Base-by-base conservation (phyloP, 306 rosid species). In the Glycyrrhiza uralensis region DNA sequence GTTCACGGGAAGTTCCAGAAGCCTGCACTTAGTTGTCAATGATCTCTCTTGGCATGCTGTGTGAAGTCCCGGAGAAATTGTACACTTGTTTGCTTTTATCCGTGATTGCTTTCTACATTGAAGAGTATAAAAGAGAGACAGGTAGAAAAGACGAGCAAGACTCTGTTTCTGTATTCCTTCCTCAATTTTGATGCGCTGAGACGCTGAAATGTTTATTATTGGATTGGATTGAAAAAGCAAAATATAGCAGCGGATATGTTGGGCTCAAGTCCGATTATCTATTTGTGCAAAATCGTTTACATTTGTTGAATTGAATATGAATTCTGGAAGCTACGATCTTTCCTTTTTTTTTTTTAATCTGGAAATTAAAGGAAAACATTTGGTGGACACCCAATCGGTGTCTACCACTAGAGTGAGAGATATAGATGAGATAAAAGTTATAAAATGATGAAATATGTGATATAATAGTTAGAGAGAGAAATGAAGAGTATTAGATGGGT, bases 1-100 rank as follows among this genome's bases (percentile, higher is more conserved):
- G 94, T 94, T 80, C 97, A 94, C 49, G 98, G 90, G 75, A 94
- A 89, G 83, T 94, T 94, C 79, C 92, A 85, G 84, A 94, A 89
- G 85, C 92, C 95, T 47, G 46, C 69, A 6, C 81, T 66, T 71
- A 71, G 60, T 33, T 42, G 33, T 72, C 64, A 49, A 56, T 58
- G 54, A 39, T 64, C 10, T 28, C 50, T 57, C 46, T 57, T 10
- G 78, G 42, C 9, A 33, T 39, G 59, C 56, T 12, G 12, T 61
- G 17, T 32, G 38, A 46, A 49, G 55, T 45, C 54, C 38, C 1
- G 23, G 60, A 39, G 63, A 65, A 30, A 57, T 6, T 20, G 35
- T 62, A 10, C n/a, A 7, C 47, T 6, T 19, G 3, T 44, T 78
- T 24, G 33, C 19, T 14, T 66, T 14, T 39, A 20, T 58, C 47